These are phyloP conservation scores for Conringia planisiliqua DNA, from an alignment of 345 rosid species.

Conservation along the genomic window DNA sequence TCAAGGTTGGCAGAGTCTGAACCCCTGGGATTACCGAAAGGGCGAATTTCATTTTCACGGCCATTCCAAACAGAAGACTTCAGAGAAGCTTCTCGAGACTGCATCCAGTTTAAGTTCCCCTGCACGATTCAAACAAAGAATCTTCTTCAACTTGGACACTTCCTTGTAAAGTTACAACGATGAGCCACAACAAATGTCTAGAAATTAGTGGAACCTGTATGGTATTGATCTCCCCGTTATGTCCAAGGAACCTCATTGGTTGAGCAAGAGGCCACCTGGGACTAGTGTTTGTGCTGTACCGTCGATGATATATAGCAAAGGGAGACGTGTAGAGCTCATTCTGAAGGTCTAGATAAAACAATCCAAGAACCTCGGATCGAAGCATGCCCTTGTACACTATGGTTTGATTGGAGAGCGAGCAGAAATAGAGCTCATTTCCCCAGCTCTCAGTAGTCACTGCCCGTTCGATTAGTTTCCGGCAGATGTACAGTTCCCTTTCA, in stretches of 20 bases:
- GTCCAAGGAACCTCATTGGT: conserved; percentile 99
- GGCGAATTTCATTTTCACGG: conserved; percentile 94
- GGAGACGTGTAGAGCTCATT: conserved; percentile 70
- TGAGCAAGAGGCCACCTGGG: conserved; percentile 99
- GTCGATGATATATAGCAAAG: conserved; percentile 92
- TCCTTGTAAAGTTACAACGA: not conserved
- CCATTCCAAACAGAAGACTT: conserved; percentile 94
- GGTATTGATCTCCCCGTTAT: conserved; percentile 98
- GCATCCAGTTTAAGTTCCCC: conserved; percentile 99
- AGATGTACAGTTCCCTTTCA: conserved; percentile 91
- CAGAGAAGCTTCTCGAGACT: conserved; percentile 86
- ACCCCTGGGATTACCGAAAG: conserved; percentile 90
- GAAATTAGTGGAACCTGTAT: conserved; percentile 61
- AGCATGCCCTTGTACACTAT: conserved; percentile 99
- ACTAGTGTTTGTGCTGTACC: conserved; percentile 97
- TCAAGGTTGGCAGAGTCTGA: conserved; percentile 99
- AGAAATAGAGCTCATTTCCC: conserved; percentile 87
- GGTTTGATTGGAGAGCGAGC: conserved; percentile 94
- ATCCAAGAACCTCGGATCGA: conserved; percentile 89
- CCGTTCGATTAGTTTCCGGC: conserved; percentile 84
- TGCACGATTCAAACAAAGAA: conserved; percentile 27
- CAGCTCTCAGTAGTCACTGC: conserved; percentile 57
- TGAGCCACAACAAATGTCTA: not conserved
- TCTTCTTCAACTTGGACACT: not conserved
- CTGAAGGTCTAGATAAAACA: conserved; percentile 84